These are phyloP conservation scores for Grosmannia clavigera DNA, from an alignment of 2,329 filamentous ascomycete species.

Conservation along the genomic window DNA sequence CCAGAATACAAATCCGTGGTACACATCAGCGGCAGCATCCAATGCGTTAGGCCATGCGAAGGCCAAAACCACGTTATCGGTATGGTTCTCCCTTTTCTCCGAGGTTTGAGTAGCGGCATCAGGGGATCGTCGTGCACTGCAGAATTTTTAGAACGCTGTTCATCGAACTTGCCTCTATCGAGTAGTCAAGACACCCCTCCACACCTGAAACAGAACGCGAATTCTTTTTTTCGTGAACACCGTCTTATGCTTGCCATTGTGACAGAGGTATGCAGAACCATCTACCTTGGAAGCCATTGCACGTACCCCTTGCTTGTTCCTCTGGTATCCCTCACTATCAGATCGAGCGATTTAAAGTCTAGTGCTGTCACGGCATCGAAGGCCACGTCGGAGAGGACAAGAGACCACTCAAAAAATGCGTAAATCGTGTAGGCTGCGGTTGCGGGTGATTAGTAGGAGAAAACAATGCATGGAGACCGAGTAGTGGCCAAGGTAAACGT, in stretches of 20 bases:
- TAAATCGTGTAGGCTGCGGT: conserved; percentile 87
- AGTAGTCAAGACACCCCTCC: not conserved
- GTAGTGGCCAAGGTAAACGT: not conserved
- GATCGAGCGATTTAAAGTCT: conserved; percentile 81
- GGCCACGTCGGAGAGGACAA: conserved; percentile 88
- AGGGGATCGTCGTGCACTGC: conserved; percentile 35
- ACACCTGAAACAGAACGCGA: not conserved
- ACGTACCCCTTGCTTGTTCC: conserved; percentile 97
- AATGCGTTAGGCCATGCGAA: conserved; percentile 66
- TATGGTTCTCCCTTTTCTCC: conserved; percentile 56
- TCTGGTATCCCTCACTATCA: conserved; percentile 79
- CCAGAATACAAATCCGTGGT: conserved; percentile 95
- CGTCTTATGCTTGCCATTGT: not conserved
- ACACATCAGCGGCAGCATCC: conserved; percentile 77
- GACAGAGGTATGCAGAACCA: not conserved
- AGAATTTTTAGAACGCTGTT: conserved; percentile 26
- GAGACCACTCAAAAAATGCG: conserved; percentile 93
- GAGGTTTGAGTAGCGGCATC: conserved; percentile 49
- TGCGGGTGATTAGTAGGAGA: not conserved
- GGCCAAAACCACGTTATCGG: conserved; percentile 49
- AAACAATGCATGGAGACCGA: not conserved
- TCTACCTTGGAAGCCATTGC: conserved; percentile 82
- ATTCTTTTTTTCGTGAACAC: not conserved
- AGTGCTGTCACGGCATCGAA: conserved; percentile 92
- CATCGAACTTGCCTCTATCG: conserved; percentile 2